These are phyloP conservation scores for Sporothrix variecibatus DNA, from an alignment of 2,329 filamentous ascomycete genomes.

Conservation along the genomic window DNA sequence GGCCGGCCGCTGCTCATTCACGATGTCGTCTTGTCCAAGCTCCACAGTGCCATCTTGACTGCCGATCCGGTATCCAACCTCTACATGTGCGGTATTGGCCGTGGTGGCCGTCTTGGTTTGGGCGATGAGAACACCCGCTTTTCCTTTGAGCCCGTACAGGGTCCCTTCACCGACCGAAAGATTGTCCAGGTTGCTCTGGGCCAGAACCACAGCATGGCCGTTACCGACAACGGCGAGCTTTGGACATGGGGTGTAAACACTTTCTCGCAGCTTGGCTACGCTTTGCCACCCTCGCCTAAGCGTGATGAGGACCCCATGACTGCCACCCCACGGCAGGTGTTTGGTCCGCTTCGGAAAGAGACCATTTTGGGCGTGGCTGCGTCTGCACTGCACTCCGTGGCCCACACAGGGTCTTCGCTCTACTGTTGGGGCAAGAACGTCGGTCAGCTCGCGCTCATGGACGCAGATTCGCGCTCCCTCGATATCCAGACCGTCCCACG, in stretches of 20 bases:
- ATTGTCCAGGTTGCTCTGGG: constrained; percentile 80
- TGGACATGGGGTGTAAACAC: constrained; percentile 94
- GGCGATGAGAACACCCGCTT: constrained; percentile 91
- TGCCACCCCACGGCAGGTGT: constrained; percentile 80
- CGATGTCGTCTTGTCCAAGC: constrained; percentile 84
- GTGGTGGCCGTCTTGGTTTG: constrained; percentile 83
- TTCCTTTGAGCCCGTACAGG: constrained; percentile 78
- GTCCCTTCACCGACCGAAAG: constrained; percentile 72
- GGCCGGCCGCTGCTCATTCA: constrained; percentile 74
- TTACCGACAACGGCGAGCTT: constrained; percentile 83
- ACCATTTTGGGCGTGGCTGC: constrained; percentile 78
- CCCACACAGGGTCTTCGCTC: constrained; percentile 76
- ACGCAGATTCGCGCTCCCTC: constrained; percentile 89
- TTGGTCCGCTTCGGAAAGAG: constrained; percentile 88
- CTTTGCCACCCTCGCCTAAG: constrained; percentile 64
- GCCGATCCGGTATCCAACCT: constrained; percentile 86
- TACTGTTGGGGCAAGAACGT: constrained; percentile 96
- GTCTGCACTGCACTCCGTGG: constrained; percentile 88
- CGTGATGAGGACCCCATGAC: constrained; percentile 85
- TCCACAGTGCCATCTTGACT: constrained; percentile 87
- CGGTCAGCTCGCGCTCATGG: constrained; percentile 90
- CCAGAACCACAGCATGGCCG: constrained; percentile 85
- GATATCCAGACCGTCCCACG: constrained; percentile 80
- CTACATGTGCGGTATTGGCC: constrained; percentile 89
- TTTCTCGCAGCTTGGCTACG: constrained; percentile 83